Base-by-base conservation (phyloP, 2,329 filamentous ascomycete species). In the Dactylellina cionopaga region DNA sequence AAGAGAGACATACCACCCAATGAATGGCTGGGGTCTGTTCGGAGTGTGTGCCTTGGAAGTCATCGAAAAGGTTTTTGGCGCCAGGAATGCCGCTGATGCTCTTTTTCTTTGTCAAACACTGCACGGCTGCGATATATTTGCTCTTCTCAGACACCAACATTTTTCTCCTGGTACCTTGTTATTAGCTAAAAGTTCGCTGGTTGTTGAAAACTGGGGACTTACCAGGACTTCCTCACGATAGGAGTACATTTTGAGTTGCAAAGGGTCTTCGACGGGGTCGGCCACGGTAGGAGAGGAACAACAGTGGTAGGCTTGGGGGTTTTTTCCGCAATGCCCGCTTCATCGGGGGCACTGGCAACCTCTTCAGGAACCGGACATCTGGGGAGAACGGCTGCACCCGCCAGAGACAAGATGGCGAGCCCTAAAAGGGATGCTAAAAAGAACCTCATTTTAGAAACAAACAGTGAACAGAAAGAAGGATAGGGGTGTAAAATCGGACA, bases 1-100 rank as follows among this genome's bases (percentile, higher is more conserved):
- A 24, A 22, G 44, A 31, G 25, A 39, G 1, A 54, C 54, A 37
- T 46, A 74, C 71, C 19, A 74, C 66, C 22, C 72, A 51, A 19
- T 75, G 73, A 5, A 75, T 73, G 11, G 41, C 39, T 17, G 68
- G 58, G 29, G 70, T 75, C 9, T 75, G 59, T 15, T 58, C 37
- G 19, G 73, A 74, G 49, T 75, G 69, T 22, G 73, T 60, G 1
- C 72, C 73, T 25, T 75, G 73, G 25, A 75, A 75, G 46, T 75
- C 74, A 47, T 74, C 69, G 29, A 75, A 75, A 2, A 65, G 56
- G 15, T 59, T 51, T 15, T 71, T 52, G 5, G 72, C 68, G 1
- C 74, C 74, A 2, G 72, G 56, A 15, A 75, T 46, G 54, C 31
- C 43, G 37, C 64, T 24, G 60, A 64, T 19, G 55, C 64, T 33